Percentiles rank a stretch among this genome's conserved stretches.
These are phyloP conservation scores for Picochlorum sp. DNA, from an alignment of 139 green algal species.

Conservation along the genomic window DNA sequence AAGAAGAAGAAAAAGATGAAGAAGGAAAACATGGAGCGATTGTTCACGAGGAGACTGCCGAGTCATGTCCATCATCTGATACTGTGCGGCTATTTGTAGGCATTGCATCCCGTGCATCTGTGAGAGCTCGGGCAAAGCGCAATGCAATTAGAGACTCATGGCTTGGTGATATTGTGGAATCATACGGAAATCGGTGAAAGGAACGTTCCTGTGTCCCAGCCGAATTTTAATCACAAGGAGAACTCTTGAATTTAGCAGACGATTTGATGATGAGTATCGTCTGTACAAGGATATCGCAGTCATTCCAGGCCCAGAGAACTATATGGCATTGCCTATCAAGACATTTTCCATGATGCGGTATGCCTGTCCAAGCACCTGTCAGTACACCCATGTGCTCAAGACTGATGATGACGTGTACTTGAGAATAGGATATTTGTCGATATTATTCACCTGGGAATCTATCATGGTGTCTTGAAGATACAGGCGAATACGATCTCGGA, in stretches of 20 bases:
- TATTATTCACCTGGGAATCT: slow-evolving; percentile 2
- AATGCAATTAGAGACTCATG: slow-evolving; percentile 22
- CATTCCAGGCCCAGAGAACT: slow-evolving; percentile 27
- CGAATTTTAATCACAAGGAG: slow-evolving; percentile 6
- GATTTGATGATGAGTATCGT: slow-evolving; percentile 22
- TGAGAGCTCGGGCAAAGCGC: slow-evolving; percentile 13
- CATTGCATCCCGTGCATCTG: slow-evolving; percentile 23
- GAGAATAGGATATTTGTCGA: slow-evolving; percentile 21
- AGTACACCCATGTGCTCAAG: slow-evolving; percentile 55
- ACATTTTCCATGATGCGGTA: slow-evolving; percentile 42
- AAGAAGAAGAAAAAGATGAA: not conserved
- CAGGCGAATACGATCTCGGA: not conserved
- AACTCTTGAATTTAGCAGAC: slow-evolving; percentile 6
- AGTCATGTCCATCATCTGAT: slow-evolving; percentile 10
- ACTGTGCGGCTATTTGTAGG: slow-evolving; percentile 23
- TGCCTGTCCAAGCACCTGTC: slow-evolving; percentile 22
- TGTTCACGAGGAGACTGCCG: not conserved
- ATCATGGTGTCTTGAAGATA: not conserved
- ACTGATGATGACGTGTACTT: slow-evolving; percentile 59
- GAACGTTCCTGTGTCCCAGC: slow-evolving; percentile 36
- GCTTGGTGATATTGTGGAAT: slow-evolving; percentile 3
- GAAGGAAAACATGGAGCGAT: not conserved
- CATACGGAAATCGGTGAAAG: not conserved
- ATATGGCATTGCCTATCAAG: slow-evolving; percentile 47
- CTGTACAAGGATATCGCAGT: slow-evolving; percentile 24